A percentile compares a stretch with the other conserved stretches of the same genome.
Evolutionary conservation across 306 rosid genomes (phyloP).

Genomic region (Oemleria cerasiformis): DNA sequence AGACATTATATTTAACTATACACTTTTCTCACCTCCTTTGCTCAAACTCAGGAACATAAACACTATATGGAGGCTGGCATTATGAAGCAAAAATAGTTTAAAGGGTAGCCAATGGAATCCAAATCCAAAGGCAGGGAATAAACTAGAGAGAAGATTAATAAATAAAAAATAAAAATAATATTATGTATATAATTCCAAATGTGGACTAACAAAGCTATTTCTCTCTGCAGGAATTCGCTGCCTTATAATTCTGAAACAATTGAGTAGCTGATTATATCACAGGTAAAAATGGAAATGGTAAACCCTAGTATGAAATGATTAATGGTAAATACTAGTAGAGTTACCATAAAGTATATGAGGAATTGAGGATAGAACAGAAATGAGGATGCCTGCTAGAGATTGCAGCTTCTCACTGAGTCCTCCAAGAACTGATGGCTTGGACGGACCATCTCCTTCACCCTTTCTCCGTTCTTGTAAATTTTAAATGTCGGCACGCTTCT

Average conservation of each 20-base stretch:
- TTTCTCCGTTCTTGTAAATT: constrained; percentile 75
- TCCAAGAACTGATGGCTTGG: constrained; percentile 72
- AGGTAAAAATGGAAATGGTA: constrained; percentile 39
- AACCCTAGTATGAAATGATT: constrained; percentile 36
- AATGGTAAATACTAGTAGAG: constrained; percentile 18
- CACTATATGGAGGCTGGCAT: constrained; percentile 22
- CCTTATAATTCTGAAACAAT: constrained; percentile 50
- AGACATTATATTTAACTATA: constrained; percentile 14
- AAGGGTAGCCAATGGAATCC: constrained; percentile 31
- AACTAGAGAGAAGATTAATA: constrained; percentile 23
- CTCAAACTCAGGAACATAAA: constrained; percentile 14
- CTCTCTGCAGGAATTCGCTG: constrained; percentile 45
- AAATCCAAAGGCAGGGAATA: constrained; percentile 33
- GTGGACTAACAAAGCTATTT: constrained; percentile 39
- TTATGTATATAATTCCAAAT: constrained; percentile 42
- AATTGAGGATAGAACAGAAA: constrained; percentile 22
- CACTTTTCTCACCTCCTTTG: constrained; percentile 6
- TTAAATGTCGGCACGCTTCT: constrained; percentile 69
- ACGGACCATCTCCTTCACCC: constrained; percentile 72
- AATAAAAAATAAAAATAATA: constrained; percentile 25
- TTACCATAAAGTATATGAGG: constrained; percentile 37
- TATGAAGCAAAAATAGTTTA: not conserved
- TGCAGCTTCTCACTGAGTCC: constrained; percentile 61
- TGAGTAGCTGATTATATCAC: constrained; percentile 48
- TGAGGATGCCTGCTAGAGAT: constrained; percentile 35